Evolutionary conservation across 768 basidiomycete genomes (phyloP), one percentile per base, ranked within the genome.

Genomic region (Tulasnella sp.): DNA sequence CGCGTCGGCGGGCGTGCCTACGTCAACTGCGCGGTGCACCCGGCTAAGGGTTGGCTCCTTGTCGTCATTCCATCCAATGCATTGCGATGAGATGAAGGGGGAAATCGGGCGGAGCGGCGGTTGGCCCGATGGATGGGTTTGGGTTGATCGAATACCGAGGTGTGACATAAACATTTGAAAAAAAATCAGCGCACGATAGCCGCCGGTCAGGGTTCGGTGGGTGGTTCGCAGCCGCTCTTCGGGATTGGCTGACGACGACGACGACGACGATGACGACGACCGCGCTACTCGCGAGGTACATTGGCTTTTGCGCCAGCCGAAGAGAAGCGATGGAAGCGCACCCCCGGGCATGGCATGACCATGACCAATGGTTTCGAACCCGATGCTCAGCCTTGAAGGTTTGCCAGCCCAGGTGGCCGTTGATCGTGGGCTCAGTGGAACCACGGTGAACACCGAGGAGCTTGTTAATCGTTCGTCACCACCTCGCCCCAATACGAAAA

Each of bases 51-150:
- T 37, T 34, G 44, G 11, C 3, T 44, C 14, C 11, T 44, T 34
- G 64, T 69, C 64, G 64, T 69, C 64, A 69, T 69, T 54, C 64
- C n/a, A 69, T 37, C 64, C 64, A 37, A 4, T 54, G 54, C 54
- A 54, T 54, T 54, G 54, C 54, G 54, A 37, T 28, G 64, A 69
- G 64, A 69, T 69, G 64, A 69, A 69, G 64, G 64, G 64, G 31
- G 31, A 18, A 22, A 69, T 69, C 64, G 64, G 64, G 64, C 64
- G 64, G 28, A 28, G 64, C 64, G 64, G 64, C 64, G 64, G 64
- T 28, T 69, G 64, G 34, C 64, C 64, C 64, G 64, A 69, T 69
- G 64, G 64, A 69, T 69, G 64, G 64, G 37, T 37, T 37, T 46
- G 46, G 58, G n/a, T 16, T n/a, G 60, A 31, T 69, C 64, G 28